Evolutionary conservation across 2,329 filamentous ascomycete species (phyloP), one percentile per base, ranked within the genome.

Genomic region (Aspergillus aculeatinus): DNA sequence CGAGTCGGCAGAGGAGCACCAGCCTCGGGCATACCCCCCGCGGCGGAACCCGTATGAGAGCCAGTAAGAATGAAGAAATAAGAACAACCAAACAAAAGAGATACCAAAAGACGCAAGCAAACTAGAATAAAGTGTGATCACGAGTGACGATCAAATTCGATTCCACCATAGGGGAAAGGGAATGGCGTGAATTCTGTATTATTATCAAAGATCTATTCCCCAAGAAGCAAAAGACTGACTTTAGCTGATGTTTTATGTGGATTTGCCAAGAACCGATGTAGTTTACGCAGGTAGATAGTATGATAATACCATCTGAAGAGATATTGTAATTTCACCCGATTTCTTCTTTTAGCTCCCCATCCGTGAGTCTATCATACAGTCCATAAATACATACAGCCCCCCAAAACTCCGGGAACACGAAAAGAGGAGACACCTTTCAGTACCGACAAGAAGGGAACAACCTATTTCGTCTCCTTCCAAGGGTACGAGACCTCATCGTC

Each of bases 401-500:
- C 33, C 33, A 2, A 12, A 42, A 42, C 39, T 4, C 7, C 33
- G 31, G 16, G 10, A 25, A n/a, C 4, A 48, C 10, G 5, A 25
- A 1, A 5, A 44, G 42, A 16, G 10, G 19, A 50, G 19, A 23
- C 23, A 23, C 23, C 23, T 23, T 23, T 4, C 23, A 23, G 23
- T 23, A 2, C 23, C 23, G 23, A 23, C 1, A 23, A 23, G 2
- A 4, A 23, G 23, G 23, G 4, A 23, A 23, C 23, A 23, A 51
- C 5, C 21, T 63, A 72, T 58, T 67, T 75, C 16, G 72, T 74
- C 67, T 82, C 83, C 75, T 86, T 87, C 72, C 80, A 87, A 5
- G 87, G 87, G 71, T 87, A 89, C 62, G 79, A 81, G 21, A 93
- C 80, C 57, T 87, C 83, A 73, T 93, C 90, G 73, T 92, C 90